Conservation (phyloP, 2,329 filamentous ascomycete species). For the Talaromyces sp. region DNA sequence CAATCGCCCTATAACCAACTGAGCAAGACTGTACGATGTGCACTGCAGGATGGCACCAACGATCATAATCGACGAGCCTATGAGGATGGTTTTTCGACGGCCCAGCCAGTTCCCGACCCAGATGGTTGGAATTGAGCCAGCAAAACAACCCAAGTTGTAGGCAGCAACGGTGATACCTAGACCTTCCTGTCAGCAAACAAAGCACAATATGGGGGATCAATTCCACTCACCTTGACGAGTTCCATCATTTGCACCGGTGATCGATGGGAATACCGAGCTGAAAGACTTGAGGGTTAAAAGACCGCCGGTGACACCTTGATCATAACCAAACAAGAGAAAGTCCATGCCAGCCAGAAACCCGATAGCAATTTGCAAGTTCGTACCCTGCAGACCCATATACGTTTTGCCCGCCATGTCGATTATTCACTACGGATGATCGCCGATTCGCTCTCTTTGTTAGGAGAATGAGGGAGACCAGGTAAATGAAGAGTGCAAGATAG, state of each 20-base stretch:
- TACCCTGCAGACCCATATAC: conserved; percentile 64
- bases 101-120: conserved; percentile 51
- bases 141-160: conserved; percentile 49
- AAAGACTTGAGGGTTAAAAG: conserved; percentile 67
- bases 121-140: conserved; percentile 47
- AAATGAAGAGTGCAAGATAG: background rate
- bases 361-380: conserved; percentile 63
- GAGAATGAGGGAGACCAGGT: background rate
- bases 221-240: background rate
- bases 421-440: background rate
- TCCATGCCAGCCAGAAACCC: conserved; percentile 66
- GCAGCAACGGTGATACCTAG: conserved; percentile 37
- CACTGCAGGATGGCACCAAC: conserved; percentile 47
- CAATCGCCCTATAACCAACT: conserved; percentile 50
- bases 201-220: too few relatives aligned
- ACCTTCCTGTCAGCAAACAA: background rate
- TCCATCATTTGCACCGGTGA: conserved; percentile 25
- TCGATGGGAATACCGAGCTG: conserved; percentile 48
- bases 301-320: conserved; percentile 71
- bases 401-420: conserved; percentile 26
- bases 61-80: conserved; percentile 47
- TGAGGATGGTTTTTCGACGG: conserved; percentile 47
- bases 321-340: conserved; percentile 62
- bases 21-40: conserved; percentile 43
- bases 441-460: background rate